These are phyloP conservation scores for Suillus weaverae DNA, from an alignment of 768 basidiomycete genomes.

Conservation along the genomic window DNA sequence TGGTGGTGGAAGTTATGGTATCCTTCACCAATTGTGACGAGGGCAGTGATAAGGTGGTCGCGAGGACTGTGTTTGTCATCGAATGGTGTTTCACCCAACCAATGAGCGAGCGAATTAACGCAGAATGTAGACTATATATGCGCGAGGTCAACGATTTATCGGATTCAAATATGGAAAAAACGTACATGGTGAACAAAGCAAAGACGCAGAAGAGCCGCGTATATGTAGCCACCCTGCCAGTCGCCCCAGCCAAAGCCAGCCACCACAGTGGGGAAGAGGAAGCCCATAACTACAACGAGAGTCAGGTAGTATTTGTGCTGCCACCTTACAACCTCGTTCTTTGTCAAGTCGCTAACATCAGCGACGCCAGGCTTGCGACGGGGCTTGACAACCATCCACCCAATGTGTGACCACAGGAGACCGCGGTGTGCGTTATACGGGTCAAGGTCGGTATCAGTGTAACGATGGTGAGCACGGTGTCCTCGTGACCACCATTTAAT, in stretches of 20 bases:
- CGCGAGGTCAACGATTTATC: not conserved
- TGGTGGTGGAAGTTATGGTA: conserved; percentile 99
- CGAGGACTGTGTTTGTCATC: conserved; percentile 94
- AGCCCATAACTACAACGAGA: conserved; percentile 68
- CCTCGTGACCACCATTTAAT: conserved; percentile 99
- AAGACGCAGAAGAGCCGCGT: conserved; percentile 76
- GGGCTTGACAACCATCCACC: conserved; percentile 94
- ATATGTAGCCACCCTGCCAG: conserved; percentile 82
- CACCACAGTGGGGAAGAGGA: conserved; percentile 73
- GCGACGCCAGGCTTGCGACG: conserved; percentile 87
- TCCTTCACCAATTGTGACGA: conserved; percentile 91
- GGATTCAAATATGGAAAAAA: conserved; percentile 15
- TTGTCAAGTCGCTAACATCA: conserved; percentile 83
- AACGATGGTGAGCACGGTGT: conserved; percentile 95
- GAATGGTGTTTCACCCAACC: conserved; percentile 90
- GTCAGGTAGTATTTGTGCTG: conserved; percentile 80
- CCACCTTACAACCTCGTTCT: conserved; percentile 80
- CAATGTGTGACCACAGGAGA: conserved; percentile 82
- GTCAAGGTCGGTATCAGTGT: conserved; percentile 96
- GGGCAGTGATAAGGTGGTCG: conserved; percentile 86
- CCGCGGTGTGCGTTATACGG: conserved; percentile 94
- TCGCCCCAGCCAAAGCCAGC: conserved; percentile 86
- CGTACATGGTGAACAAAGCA: conserved; percentile 86
- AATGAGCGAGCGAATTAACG: conserved; percentile 95
- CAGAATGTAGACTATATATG: conserved; percentile 84